Evolutionary conservation across 225 moss, liverwort and hornwort species (phyloP).

Genomic region (Pleurozium schreberi): DNA sequence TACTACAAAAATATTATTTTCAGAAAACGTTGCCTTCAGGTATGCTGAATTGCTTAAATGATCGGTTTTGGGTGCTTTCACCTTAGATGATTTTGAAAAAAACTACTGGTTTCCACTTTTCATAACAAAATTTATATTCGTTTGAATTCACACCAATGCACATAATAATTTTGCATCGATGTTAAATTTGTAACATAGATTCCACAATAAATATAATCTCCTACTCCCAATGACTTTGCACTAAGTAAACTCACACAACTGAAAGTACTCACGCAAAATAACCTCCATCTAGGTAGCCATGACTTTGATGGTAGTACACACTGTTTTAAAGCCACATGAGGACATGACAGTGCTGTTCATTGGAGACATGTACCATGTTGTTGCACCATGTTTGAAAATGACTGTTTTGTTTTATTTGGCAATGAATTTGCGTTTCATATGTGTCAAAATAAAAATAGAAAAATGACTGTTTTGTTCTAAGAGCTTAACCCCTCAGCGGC

Average conservation of each 20-base stretch:
- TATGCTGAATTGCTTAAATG: too few species aligned
- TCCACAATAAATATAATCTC: background rate
- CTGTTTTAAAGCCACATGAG: background rate
- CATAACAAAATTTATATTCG: too few species aligned
- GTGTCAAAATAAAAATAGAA: too few species aligned
- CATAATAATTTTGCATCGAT: background rate
- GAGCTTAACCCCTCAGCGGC: too few species aligned
- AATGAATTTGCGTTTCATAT: too few species aligned
- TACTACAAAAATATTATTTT: too few species aligned
- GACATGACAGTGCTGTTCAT: background rate
- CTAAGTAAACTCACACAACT: fast-evolving
- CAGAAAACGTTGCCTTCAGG: too few species aligned
- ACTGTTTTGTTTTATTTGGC: background rate
- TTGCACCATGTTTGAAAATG: background rate
- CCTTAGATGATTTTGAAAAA: too few species aligned
- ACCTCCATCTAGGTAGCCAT: background rate
- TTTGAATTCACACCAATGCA: background rate
- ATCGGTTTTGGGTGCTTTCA: too few species aligned
- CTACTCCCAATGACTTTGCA: background rate
- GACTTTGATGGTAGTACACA: background rate
- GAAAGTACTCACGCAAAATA: background rate
- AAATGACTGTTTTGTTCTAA: too few species aligned
- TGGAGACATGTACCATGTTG: background rate
- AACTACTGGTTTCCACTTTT: fast-evolving
- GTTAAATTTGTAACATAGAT: background rate